Evolutionary conservation across 2,329 filamentous ascomycete species (phyloP), one percentile per base, ranked within the genome.

Genomic region (Pestalotiopsis sp.): DNA sequence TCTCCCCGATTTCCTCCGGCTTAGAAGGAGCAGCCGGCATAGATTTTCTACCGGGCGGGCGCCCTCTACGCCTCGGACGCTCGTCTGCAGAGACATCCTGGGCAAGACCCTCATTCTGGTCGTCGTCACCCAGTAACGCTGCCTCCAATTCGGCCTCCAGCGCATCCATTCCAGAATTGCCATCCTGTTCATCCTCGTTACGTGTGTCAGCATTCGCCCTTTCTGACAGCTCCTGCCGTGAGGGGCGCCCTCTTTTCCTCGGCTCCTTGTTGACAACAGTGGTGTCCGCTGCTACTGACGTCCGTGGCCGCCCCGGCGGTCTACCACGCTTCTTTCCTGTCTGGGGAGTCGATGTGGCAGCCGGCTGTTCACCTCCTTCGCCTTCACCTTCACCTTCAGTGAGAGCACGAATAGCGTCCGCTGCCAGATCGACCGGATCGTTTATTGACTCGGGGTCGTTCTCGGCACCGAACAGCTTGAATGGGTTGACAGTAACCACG

Each of bases 381-480:
- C 27, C 27, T 20, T 74, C 69, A 1, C 27, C 27, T 20, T 74
- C 69, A 1, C 31, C 31, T 36, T 36, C 31, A 6, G 75, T 74
- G 13, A 79, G 74, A 25, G 77, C 73, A 36, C 76, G 76, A 63
- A 82, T 74, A 27, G 78, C 78, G 5, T 79, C 77, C 5, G 79
- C 78, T 2, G 83, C 84, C 4, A 83, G 71, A 68, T 85, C 82
- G 25, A 83, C 76, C n/a, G 81, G 77, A 69, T 81, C 75, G 17
- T 67, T 65, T 23, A 70, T 70, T 57, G 65, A 25, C 36, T 65
- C 36, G 13, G 25, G 11, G 4, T 58, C 60, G 2, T 65, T 14
- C n/a, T 70, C 23, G 5, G 69, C 67, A 59, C 64, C 55, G 25
- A 60, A 41, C 9, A 59, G 52, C 52, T 25, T 66, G 31, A 60